These are phyloP conservation scores for Fagus sylvatica DNA, from an alignment of 306 rosid genomes.

Conservation along the genomic window DNA sequence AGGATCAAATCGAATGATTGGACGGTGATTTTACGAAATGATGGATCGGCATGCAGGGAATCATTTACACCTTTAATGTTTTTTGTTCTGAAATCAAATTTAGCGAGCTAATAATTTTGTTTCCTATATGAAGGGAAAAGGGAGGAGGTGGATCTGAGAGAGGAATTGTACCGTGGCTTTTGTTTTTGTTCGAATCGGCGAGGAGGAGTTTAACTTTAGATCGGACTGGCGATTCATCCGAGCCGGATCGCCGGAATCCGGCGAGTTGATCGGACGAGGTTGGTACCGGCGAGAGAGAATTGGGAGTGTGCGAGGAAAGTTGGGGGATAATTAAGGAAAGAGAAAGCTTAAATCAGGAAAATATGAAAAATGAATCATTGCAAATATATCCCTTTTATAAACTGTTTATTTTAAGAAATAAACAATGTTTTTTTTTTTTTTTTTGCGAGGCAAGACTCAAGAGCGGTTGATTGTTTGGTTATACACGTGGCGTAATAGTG, in stretches of 20 bases:
- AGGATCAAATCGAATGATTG: constrained; percentile 19
- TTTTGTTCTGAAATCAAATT: no score
- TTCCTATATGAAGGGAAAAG: no score
- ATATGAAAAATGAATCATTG: not conserved
- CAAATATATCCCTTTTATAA: not conserved
- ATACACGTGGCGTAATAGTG: no score
- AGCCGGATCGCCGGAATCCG: constrained; percentile 52
- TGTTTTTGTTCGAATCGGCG: no score
- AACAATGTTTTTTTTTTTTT: not conserved
- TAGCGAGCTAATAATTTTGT: no score
- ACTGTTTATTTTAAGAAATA: not conserved
- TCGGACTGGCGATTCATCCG: constrained; percentile 49
- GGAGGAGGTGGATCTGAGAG: no score
- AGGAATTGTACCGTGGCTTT: no score
- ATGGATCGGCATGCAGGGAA: constrained; percentile 30
- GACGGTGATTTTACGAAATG: constrained; percentile 15
- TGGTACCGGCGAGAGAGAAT: constrained; percentile 53
- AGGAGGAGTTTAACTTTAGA: constrained; percentile 21
- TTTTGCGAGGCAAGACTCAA: no score
- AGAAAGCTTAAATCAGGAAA: constrained; percentile 10
- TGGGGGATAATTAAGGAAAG: constrained; percentile 40
- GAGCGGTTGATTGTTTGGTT: no score
- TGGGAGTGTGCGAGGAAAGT: constrained; percentile 7
- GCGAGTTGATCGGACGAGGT: constrained; percentile 39
- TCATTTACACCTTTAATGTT: not conserved